Evolutionary conservation across 2,329 filamentous ascomycete species (phyloP).

Genomic region (Westerdykella ornata): DNA sequence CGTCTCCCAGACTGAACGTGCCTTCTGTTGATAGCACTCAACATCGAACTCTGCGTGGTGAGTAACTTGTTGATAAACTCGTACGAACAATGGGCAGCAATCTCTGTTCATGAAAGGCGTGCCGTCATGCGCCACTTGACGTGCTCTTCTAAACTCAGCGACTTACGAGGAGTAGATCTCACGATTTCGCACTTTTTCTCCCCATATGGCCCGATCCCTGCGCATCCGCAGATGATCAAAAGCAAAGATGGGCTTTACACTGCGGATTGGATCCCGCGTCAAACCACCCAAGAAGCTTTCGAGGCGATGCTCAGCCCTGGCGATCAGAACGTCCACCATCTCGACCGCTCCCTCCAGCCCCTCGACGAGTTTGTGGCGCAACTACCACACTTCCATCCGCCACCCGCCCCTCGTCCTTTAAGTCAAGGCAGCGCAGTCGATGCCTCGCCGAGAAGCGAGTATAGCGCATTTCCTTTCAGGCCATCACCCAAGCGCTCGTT

Average conservation of each 20-base stretch:
- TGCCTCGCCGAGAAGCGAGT: constrained; percentile 10
- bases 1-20: no score
- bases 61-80: no score
- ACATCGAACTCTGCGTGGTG: no score
- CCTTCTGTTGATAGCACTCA: no score
- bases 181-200: not conserved
- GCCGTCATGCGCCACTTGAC: no score
- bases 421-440: constrained; percentile 23
- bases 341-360: constrained; percentile 32
- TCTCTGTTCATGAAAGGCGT: no score
- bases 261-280: no score
- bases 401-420: constrained; percentile 66
- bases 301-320: constrained; percentile 29
- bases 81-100: no score
- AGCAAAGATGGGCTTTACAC: constrained; percentile 25
- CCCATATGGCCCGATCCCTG: constrained; percentile 45
- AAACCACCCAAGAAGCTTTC: constrained; percentile 37
- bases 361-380: constrained; percentile 43
- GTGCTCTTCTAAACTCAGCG: no score
- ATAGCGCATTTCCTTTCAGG: constrained; percentile 15
- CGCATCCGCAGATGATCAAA: constrained; percentile 40
- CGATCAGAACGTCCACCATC: constrained; percentile 31
- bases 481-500: constrained; percentile 36
- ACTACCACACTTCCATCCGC: constrained; percentile 72
- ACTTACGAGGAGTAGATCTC: no score